Conservation (phyloP, 768 basidiomycete genomes). For the Hebeloma cylindrosporum region DNA sequence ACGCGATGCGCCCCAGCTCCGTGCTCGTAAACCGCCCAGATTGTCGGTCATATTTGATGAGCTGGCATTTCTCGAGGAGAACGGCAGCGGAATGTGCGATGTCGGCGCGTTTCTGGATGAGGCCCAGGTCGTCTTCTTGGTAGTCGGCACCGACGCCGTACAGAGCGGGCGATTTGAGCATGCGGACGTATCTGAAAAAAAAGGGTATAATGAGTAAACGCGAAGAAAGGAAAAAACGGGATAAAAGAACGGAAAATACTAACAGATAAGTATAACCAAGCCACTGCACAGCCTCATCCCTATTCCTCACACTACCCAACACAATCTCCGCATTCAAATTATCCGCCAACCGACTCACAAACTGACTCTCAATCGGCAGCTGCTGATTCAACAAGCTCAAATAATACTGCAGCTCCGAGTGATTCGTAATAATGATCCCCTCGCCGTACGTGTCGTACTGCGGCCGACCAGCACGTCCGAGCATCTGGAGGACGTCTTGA, state of each 20-base stretch:
- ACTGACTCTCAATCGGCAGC: conserved; percentile 95
- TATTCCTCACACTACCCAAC: conserved; percentile 88
- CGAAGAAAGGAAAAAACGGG: conserved; percentile 2
- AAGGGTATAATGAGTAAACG: conserved; percentile 7
- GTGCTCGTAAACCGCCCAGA: conserved; percentile 90
- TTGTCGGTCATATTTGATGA: conserved; percentile 91
- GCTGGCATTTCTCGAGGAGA: conserved; percentile 88
- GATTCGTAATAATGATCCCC: conserved; percentile 98
- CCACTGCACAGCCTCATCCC: conserved; percentile 98
- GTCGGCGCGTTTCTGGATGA: conserved; percentile 93
- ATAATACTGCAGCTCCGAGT: conserved; percentile 96
- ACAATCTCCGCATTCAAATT: conserved; percentile 98
- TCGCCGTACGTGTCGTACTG: conserved; percentile 98
- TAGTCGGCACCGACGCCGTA: conserved; percentile 92
- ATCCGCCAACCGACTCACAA: conserved; percentile 89
- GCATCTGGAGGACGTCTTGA: conserved; percentile 98
- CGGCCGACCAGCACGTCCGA: conserved; percentile 95
- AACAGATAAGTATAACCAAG: conserved; percentile 92
- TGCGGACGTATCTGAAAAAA: conserved; percentile 78
- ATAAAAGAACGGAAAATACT: conserved; percentile 29
- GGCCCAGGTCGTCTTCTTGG: conserved; percentile 75
- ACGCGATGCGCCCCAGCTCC: conserved; percentile 91
- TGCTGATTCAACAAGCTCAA: conserved; percentile 95
- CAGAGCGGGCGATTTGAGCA: conserved; percentile 85
- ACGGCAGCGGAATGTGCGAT: conserved; percentile 93